These are phyloP conservation scores for Inosperma sp. DNA, from an alignment of 768 basidiomycete species.

Conservation along the genomic window DNA sequence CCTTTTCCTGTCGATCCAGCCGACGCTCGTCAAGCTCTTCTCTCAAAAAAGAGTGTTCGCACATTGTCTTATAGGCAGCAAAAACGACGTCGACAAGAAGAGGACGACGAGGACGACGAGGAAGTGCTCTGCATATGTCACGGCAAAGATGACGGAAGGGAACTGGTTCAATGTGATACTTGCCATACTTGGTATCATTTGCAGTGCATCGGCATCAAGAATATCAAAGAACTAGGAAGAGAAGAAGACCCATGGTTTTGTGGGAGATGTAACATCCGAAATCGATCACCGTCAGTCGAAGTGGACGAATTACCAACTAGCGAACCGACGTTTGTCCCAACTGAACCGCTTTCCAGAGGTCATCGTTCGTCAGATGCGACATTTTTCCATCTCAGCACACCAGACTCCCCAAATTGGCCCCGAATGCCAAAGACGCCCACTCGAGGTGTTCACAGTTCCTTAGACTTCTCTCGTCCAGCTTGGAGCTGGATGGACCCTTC, in stretches of 20 bases:
- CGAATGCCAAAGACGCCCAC: slow-evolving; percentile 48
- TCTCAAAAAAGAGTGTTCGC: slow-evolving; percentile 68
- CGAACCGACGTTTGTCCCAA: slow-evolving; percentile 69
- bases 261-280: slow-evolving; percentile 44
- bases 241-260: slow-evolving; percentile 85
- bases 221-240: slow-evolving; percentile 58
- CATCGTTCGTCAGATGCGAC: slow-evolving; percentile 48
- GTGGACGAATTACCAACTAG: slow-evolving; percentile 27
- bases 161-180: slow-evolving; percentile 76
- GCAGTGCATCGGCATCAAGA: slow-evolving; percentile 68
- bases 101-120: slow-evolving; percentile 38
- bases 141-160: slow-evolving; percentile 64
- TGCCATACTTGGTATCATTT: slow-evolving; percentile 83
- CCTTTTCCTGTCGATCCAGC: slow-evolving; percentile 63
- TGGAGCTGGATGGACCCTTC: slow-evolving; percentile 48
- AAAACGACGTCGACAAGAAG: slow-evolving; percentile 32
- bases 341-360: slow-evolving; percentile 47
- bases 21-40: slow-evolving; percentile 67
- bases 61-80: slow-evolving; percentile 52
- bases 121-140: slow-evolving; percentile 62
- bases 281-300: slow-evolving; percentile 39
- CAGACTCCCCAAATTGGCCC: slow-evolving; percentile 58
- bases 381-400: slow-evolving; percentile 52
- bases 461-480: slow-evolving; percentile 33
- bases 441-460: slow-evolving; percentile 15